These are phyloP conservation scores for Planoprotostelium fungivorum DNA, from an alignment of 78 protist genomes.

Conservation along the genomic window DNA sequence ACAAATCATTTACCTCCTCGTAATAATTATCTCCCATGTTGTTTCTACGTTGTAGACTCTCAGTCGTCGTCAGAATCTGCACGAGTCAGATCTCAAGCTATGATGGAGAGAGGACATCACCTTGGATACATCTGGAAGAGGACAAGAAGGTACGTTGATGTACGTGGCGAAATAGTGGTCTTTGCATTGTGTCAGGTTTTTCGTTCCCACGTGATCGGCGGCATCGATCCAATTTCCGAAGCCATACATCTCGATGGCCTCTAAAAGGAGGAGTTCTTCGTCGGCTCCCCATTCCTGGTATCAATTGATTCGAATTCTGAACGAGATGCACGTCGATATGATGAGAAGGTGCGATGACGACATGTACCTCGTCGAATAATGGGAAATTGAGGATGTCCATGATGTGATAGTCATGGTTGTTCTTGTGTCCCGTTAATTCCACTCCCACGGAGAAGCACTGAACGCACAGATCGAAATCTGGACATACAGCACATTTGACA, in stretches of 20 bases:
- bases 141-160: conserved; percentile 35
- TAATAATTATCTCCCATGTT: not conserved
- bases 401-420: conserved; percentile 41
- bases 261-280: conserved; percentile 51
- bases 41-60: not conserved
- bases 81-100: not conserved
- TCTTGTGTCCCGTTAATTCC: conserved; percentile 51
- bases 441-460: conserved; percentile 64
- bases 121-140: conserved; percentile 13
- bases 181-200: conserved; percentile 52
- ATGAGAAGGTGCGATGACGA: not conserved
- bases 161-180: conserved; percentile 44
- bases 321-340: too few relatives aligned
- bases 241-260: conserved; percentile 44
- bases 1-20: not conserved
- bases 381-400: conserved; percentile 52
- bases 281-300: conserved; percentile 50
- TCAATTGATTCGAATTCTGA: too few relatives aligned
- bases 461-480: conserved; percentile 56
- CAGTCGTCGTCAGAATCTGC: not conserved
- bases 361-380: conserved; percentile 24
- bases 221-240: conserved; percentile 63
- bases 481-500: conserved; percentile 39
- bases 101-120: not conserved
- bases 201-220: conserved; percentile 54